phyloP scores from a whole-genome alignment of 1,139 yeast genomes.

The Yamadazyma aaseri region DNA sequence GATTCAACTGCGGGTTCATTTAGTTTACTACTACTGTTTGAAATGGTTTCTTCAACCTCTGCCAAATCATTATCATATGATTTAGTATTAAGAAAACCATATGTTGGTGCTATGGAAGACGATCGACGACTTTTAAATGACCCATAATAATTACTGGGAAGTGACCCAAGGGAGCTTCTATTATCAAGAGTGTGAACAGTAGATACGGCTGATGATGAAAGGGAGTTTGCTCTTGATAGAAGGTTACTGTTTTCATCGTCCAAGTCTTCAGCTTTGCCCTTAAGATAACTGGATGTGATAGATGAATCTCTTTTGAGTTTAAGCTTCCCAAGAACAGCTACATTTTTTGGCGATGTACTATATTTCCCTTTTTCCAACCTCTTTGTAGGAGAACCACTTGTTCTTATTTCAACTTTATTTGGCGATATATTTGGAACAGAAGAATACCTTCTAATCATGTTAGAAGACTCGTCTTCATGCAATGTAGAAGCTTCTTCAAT shows the following conservation, averaged over 20 bases:
- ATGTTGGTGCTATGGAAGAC: constrained; percentile 20
- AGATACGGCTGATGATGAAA: constrained; percentile 15
- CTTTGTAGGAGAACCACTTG: constrained; percentile 8
- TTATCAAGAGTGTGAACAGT: constrained; percentile 8
- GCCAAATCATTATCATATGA: constrained; percentile 12
- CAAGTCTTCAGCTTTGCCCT: constrained; percentile 20
- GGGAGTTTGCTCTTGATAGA: constrained; percentile 30
- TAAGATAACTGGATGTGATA: not conserved
- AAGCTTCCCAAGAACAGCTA: constrained; percentile 9
- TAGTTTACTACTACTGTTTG: constrained; percentile 6
- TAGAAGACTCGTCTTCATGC: not conserved
- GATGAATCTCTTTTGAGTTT: constrained; percentile 11
- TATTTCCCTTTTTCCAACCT: constrained; percentile 1
- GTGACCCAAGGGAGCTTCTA: constrained; percentile 14
- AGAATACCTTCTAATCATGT: constrained; percentile 8
- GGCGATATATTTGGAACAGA: constrained; percentile 12
- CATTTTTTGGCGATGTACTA: constrained; percentile 12
- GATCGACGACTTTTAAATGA: constrained; percentile 24
- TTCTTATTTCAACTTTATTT: constrained; percentile 1
- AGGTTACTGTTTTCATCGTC: constrained; percentile 41
- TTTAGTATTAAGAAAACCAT: constrained; percentile 15
- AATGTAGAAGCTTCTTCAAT: not conserved
- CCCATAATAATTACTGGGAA: constrained; percentile 15
- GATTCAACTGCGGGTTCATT: constrained; percentile 18
- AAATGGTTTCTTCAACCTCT: constrained; percentile 15